Conservation (phyloP, 2,329 filamentous ascomycete species). For the Colletotrichum truncatum region DNA sequence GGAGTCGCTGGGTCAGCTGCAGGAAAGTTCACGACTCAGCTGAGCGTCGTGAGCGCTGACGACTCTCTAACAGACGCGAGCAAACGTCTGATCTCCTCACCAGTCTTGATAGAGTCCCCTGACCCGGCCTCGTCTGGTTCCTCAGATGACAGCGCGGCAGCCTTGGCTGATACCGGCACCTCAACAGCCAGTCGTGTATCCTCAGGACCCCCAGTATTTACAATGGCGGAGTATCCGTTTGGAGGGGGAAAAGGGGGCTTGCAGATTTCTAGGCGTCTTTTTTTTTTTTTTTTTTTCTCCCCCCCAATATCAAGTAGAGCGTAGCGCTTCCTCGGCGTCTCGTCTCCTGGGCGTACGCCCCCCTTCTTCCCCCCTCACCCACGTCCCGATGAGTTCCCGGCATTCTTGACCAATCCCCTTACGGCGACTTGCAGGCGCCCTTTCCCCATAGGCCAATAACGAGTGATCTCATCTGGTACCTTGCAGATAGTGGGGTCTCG, state of each 20-base stretch:
- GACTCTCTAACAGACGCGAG: neutral
- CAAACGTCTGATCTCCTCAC: constrained; percentile 12
- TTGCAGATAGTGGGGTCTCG: constrained; percentile 25
- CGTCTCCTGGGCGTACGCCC: constrained; percentile 10
- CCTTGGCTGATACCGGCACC: constrained; percentile 17
- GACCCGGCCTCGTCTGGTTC: neutral
- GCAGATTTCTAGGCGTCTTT: neutral
- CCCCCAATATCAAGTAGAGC: too few species aligned
- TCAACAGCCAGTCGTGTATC: constrained; percentile 11
- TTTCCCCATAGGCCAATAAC: neutral
- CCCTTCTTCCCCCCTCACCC: neutral
- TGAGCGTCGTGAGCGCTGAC: neutral
- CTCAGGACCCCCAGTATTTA: neutral
- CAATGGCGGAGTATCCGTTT: neutral
- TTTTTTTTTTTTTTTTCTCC: neutral
- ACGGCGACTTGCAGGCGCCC: neutral
- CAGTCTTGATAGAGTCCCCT: neutral
- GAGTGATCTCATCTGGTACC: constrained; percentile 30
- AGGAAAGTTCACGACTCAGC: neutral
- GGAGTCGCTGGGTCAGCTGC: neutral
- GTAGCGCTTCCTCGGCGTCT: neutral
- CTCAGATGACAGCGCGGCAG: constrained; percentile 10
- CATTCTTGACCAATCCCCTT: constrained; percentile 14
- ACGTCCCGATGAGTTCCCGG: neutral
- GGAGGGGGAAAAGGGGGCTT: constrained; percentile 10